These are phyloP conservation scores for Hordeum vulgare DNA, from an alignment of 176 grass and related monocot species.

Conservation along the genomic window DNA sequence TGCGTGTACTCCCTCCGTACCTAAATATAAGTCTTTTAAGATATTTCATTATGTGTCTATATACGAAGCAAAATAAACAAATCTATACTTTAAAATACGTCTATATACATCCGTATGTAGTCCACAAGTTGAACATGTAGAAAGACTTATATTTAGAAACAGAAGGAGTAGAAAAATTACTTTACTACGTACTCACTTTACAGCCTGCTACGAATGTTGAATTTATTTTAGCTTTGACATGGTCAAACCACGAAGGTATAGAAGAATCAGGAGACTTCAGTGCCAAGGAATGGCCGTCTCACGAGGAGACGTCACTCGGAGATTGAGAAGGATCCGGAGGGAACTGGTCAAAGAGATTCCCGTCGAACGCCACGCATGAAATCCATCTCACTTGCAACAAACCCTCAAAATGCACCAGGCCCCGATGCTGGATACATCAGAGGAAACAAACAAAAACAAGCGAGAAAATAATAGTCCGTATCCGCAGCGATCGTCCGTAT, in stretches of 20 bases:
- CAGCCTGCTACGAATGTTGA: constrained; percentile 17
- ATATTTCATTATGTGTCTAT: too few relatives aligned
- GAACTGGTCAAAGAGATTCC: background rate
- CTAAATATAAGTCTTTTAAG: too few relatives aligned
- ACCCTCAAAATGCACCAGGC: background rate
- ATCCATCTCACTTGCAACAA: background rate
- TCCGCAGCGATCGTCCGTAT: background rate
- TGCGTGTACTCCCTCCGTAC: too few relatives aligned
- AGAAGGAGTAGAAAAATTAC: too few relatives aligned
- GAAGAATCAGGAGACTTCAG: background rate
- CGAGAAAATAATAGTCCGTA: background rate
- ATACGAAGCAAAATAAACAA: too few relatives aligned
- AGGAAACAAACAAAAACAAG: constrained; percentile 1
- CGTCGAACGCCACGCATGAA: background rate
- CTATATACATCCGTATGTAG: too few relatives aligned
- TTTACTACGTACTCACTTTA: background rate
- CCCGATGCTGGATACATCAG: background rate
- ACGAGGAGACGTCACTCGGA: background rate
- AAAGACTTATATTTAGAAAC: too few relatives aligned
- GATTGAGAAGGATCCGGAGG: background rate
- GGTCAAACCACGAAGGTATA: background rate
- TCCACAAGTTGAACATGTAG: too few relatives aligned
- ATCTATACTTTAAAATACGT: too few relatives aligned
- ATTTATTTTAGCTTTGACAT: background rate
- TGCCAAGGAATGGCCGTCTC: background rate